Base-by-base conservation (phyloP, 106 monocot species). In the Dendrobium officinale region DNA sequence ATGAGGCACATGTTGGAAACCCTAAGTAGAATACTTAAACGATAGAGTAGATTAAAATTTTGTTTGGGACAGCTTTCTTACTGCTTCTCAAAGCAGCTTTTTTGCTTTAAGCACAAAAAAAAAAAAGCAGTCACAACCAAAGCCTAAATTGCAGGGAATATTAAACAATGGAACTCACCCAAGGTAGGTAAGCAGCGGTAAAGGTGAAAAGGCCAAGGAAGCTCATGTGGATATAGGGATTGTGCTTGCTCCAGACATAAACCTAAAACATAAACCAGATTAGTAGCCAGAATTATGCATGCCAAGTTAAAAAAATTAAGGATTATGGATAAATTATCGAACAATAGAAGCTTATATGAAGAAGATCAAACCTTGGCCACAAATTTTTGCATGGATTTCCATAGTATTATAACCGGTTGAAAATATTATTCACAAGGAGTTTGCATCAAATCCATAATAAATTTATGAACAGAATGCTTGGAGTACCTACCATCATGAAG, bases 201-300 rank as follows among this genome's bases (percentile, higher is more conserved):
- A 98, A 98, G 45, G 90, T 98, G 82, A 98, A 98, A 24, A 98
- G 89, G 22, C 97, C 97, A 67, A 98, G 86, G 85, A 98, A 98
- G 75, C 97, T 98, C 97, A 98, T 98, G 75, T 90, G 92, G 76
- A 92, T 89, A 78, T 82, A 89, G 45, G 97, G 97, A 79, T 94
- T 98, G 61, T 98, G 97, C 84, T 98, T 98, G 83, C 97, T 98
- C 97, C 97, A 98, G 0, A 98, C 94, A 82, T 98, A 98, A 22
- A 98, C 97, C 97, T 98, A 81, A 51, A 70, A 2, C 64, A 66
- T 26, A 66, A 66, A 66, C 26, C 64, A 66, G 64, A 66, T 66
- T 66, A 24, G 64, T 51, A 51, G 13, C 13, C 13, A 15, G 10
- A 11, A 27, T 9, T 26, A 66, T 6, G 64, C 64, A 66, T 6